A percentile compares a stretch with the other conserved stretches of the same genome.
These are phyloP conservation scores for Pythium plurisporium DNA, from an alignment of 352 stramenopile species.

Conservation along the genomic window DNA sequence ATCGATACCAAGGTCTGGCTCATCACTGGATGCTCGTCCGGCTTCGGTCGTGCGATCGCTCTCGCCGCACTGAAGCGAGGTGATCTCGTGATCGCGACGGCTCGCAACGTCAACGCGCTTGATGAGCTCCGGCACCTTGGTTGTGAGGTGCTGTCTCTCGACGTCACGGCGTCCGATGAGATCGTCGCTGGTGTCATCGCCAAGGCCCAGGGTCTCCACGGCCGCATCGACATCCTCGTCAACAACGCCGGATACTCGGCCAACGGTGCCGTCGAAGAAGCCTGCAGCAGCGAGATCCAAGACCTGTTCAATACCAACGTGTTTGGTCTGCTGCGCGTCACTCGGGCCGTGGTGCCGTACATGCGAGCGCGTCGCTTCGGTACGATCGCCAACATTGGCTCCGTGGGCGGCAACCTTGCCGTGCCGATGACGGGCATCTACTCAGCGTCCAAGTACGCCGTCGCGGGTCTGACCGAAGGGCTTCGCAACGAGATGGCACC, in stretches of 20 bases:
- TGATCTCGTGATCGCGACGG: conserved; percentile 46
- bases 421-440: conserved; percentile 35
- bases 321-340: conserved; percentile 30
- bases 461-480: conserved; percentile 3
- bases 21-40: conserved; percentile 46
- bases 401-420: conserved; percentile 23
- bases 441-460: conserved; percentile 11
- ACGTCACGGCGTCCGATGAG: conserved; percentile 39
- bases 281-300: conserved; percentile 30
- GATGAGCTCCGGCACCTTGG: conserved; percentile 30
- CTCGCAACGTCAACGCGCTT: conserved; percentile 32
- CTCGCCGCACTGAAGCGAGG: conserved; percentile 36
- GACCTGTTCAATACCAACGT: conserved; percentile 42
- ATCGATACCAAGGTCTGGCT: conserved; percentile 39
- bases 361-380: conserved; percentile 38
- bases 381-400: conserved; percentile 43
- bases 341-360: conserved; percentile 37
- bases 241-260: conserved; percentile 48
- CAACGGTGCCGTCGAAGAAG: conserved; percentile 43
- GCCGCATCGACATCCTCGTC: conserved; percentile 46
- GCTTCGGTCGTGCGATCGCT: conserved; percentile 43
- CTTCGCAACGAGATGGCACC: conserved; percentile 7
- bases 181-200: conserved; percentile 25
- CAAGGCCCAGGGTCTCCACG: conserved; percentile 34
- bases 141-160: conserved; percentile 26